Conservation (phyloP, 495 filamentous ascomycete species). For the Penicillium verhagenii region DNA sequence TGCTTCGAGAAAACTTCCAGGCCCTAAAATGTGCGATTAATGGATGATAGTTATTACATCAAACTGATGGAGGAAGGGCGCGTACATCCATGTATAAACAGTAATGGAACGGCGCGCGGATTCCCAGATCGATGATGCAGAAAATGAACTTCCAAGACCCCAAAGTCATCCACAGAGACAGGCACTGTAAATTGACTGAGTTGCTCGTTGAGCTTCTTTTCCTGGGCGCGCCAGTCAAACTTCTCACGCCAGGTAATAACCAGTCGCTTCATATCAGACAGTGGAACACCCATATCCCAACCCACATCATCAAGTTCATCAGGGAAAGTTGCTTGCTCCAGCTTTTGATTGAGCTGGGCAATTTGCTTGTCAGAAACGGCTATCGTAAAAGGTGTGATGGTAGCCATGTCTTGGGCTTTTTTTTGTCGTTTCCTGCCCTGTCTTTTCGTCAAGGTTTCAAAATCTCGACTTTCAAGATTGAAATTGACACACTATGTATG, state of each 20-base stretch:
- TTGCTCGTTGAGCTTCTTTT: conserved; percentile 39
- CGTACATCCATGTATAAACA: conserved; percentile 62
- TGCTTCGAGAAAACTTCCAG: conserved; percentile 68
- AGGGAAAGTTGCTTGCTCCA: conserved; percentile 42
- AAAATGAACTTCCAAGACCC: conserved; percentile 43
- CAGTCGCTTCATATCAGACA: conserved; percentile 47
- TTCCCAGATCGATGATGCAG: conserved; percentile 55
- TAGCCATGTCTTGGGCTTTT: conserved; percentile 5
- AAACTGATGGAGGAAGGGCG: not conserved
- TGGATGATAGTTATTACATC: not conserved
- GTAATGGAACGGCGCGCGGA: conserved; percentile 53
- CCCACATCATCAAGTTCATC: conserved; percentile 43
- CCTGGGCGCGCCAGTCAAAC: conserved; percentile 50
- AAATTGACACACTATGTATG: no score
- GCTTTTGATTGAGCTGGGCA: conserved; percentile 38
- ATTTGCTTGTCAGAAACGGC: conserved; percentile 41
- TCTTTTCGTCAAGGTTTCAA: no score
- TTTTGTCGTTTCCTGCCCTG: no score
- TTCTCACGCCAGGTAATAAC: conserved; percentile 42
- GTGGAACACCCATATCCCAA: conserved; percentile 51
- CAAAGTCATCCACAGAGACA: conserved; percentile 36
- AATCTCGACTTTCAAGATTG: not conserved
- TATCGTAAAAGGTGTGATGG: conserved; percentile 36
- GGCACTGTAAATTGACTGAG: conserved; percentile 39
- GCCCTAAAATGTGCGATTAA: conserved; percentile 43